Conservation (phyloP, 805 yeast species). For the Pichia rugopelliculosa region DNA sequence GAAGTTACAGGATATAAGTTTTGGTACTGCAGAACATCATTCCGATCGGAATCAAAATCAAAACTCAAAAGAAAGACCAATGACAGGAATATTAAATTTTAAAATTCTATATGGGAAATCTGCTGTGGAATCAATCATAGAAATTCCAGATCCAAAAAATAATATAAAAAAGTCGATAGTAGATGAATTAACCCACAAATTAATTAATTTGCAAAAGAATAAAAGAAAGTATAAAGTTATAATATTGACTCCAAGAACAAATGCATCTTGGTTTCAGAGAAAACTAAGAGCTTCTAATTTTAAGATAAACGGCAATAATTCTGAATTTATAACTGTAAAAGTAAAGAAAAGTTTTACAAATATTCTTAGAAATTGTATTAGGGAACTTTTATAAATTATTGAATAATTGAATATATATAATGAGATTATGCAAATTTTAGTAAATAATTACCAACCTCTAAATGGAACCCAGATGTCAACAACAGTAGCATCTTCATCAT, state of each 20-base stretch:
- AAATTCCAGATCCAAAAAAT: no score
- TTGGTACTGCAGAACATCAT: neutral
- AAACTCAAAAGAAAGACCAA: no score
- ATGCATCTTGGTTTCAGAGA: conserved; percentile 8
- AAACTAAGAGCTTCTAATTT: neutral
- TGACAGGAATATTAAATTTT: neutral
- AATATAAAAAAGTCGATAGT: neutral
- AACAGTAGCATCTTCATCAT: conserved; percentile 27
- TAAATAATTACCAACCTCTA: conserved; percentile 15
- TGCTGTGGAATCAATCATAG: neutral
- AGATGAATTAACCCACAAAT: neutral
- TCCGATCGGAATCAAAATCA: no score
- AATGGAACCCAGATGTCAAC: conserved; percentile 20
- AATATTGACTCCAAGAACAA: conserved; percentile 5
- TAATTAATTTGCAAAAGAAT: neutral
- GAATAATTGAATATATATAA: conserved; percentile 18
- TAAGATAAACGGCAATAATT: neutral
- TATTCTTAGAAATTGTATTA: neutral
- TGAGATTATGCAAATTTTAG: neutral
- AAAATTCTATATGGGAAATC: neutral
- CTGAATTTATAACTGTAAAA: conserved; percentile 2
- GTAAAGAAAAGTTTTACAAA: neutral
- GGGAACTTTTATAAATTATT: neutral
- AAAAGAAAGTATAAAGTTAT: conserved; percentile 3
- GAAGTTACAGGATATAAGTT: neutral